These are phyloP conservation scores for Linum tenue DNA, from an alignment of 345 rosid genomes.

Conservation along the genomic window DNA sequence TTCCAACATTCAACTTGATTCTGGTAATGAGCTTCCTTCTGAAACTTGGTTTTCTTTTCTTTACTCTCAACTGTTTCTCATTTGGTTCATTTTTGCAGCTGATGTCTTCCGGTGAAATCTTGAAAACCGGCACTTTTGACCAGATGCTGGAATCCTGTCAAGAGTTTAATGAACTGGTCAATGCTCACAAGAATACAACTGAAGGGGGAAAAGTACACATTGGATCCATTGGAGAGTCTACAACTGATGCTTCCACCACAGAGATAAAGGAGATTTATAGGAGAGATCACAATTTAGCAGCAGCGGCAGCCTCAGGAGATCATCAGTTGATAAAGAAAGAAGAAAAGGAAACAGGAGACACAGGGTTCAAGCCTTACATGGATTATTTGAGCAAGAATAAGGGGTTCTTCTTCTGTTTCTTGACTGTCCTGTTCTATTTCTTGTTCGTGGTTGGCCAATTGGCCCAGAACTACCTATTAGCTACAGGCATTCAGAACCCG, in stretches of 20 bases:
- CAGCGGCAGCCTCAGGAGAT: slow-evolving; percentile 14
- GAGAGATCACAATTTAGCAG: slow-evolving; percentile 10
- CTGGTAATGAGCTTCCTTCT: slow-evolving; percentile 21
- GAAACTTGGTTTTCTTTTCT: slow-evolving; percentile 9
- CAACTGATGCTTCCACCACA: background rate
- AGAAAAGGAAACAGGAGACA: slow-evolving; percentile 26
- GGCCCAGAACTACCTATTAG: slow-evolving; percentile 33
- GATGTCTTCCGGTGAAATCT: slow-evolving; percentile 40
- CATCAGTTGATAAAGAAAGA: slow-evolving; percentile 47
- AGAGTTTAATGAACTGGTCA: slow-evolving; percentile 44
- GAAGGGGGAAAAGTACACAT: background rate
- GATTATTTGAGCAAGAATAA: slow-evolving; percentile 33
- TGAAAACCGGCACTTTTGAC: slow-evolving; percentile 27
- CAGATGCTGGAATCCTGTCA: slow-evolving; percentile 28
- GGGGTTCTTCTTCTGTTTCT: slow-evolving; percentile 24
- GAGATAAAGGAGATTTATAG: slow-evolving; percentile 23
- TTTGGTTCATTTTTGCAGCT: slow-evolving; percentile 22
- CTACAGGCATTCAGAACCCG: slow-evolving; percentile 23
- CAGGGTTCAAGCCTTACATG: slow-evolving; percentile 32
- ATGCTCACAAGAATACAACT: slow-evolving; percentile 27
- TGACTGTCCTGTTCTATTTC: slow-evolving; percentile 8
- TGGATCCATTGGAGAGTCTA: background rate
- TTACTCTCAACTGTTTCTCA: background rate
- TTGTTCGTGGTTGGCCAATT: slow-evolving; percentile 28
- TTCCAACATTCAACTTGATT: slow-evolving; percentile 35